Percentiles rank a stretch among this genome's conserved stretches.
These are phyloP conservation scores for Pleurotus tuoliensis DNA, from an alignment of 768 basidiomycete genomes.

Conservation along the genomic window DNA sequence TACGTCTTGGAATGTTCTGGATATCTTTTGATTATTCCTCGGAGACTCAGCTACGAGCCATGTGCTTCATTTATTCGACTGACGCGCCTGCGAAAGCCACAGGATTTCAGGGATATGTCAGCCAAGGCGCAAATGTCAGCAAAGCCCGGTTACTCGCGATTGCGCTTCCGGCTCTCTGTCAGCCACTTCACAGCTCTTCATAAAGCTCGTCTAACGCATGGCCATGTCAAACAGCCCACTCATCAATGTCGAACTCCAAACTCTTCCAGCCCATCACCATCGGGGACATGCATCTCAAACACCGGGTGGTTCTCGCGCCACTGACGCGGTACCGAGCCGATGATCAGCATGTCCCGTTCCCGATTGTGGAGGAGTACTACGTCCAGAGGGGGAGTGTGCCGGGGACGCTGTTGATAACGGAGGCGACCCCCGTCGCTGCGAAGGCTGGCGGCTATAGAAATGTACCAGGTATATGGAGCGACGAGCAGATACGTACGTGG, in stretches of 20 bases:
- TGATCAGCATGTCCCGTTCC: conserved; percentile 21
- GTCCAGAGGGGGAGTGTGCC: conserved; percentile 29
- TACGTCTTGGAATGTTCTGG: too few relatives aligned
- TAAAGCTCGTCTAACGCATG: too few relatives aligned
- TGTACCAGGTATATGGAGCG: conserved; percentile 46
- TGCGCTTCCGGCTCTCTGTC: too few relatives aligned
- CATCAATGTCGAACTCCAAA: conserved; percentile 7
- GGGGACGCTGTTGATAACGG: conserved; percentile 41
- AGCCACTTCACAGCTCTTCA: too few relatives aligned
- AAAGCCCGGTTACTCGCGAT: too few relatives aligned
- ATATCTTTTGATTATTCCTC: too few relatives aligned
- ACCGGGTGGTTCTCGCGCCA: conserved; percentile 34
- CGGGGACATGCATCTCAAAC: conserved; percentile 23
- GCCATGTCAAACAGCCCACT: too few relatives aligned
- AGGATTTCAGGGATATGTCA: too few relatives aligned
- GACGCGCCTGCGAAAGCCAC: too few relatives aligned
- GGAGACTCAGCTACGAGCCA: too few relatives aligned
- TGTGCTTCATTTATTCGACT: too few relatives aligned
- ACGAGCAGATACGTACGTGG: conserved; percentile 51
- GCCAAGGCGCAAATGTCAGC: too few relatives aligned
- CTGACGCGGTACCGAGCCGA: conserved; percentile 28
- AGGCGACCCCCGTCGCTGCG: conserved; percentile 37
- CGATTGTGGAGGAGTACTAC: conserved; percentile 31
- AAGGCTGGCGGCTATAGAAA: conserved; percentile 25
- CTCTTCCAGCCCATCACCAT: conserved; percentile 29